Base-by-base conservation (phyloP, 2,329 filamentous ascomycete genomes). In the Scedosporium minutisporum region DNA sequence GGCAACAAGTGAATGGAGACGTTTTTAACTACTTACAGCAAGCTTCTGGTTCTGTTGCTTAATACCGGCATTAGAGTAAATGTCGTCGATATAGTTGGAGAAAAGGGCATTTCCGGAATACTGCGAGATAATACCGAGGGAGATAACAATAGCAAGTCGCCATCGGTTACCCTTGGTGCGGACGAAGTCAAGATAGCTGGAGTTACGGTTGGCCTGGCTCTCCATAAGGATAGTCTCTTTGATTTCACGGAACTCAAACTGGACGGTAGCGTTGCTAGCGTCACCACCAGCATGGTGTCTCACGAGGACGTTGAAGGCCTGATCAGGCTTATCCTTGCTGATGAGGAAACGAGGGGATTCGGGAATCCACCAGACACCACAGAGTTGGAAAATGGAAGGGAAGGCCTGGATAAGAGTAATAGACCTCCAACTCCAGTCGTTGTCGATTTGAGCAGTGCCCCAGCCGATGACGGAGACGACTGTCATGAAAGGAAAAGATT, bases 81-180 rank as follows among this genome's bases (percentile, higher is more conserved):
- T 80, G 63, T 80, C 77, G 64, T 85, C 82, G 68, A 86, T 84
- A 71, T 88, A 88, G 74, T 88, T 88, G 65, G 80, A 85, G 69
- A 89, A 84, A 1, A 89, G 74, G 21, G 83, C 86, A 69, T 88
- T 88, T 57, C 87, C 86, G 61, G 81, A 85, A 74, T 87, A 88
- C 72, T 89, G 86, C 1, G 84, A 87, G 69, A 88, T 87, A 66
- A 88, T 74, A 68, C 85, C 86, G 23, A 89, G 77, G 0, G 83
- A 87, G 51, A 87, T 72, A 55, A 87, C 76, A 62, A 89, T 82
- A 58, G 81, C 77, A 53, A 89, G 75, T 10, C 87, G 79, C 76
- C 85, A 85, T 60, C 84, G 78, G 75, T 89, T 88, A 29, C 86
- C 85, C 67, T 76, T 80, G 25, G 86, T 88, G 65, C 74, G 75